A percentile compares a stretch with the other conserved stretches of the same genome.
Conservation (phyloP, 306 rosid genomes). For the Corylus heterophylla region DNA sequence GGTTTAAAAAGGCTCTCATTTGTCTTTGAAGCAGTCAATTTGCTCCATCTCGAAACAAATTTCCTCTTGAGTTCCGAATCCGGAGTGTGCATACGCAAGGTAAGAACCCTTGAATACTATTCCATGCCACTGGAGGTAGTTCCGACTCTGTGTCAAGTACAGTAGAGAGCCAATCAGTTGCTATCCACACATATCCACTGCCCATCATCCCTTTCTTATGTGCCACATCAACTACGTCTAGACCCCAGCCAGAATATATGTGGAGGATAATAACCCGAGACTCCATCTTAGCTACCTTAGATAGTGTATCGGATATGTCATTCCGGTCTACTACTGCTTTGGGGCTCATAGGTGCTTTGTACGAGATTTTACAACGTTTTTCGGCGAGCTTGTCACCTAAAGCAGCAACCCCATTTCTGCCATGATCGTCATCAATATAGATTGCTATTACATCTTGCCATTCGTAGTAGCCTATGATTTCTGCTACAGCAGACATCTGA, state of each 20-base stretch:
- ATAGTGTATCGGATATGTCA: conserved; percentile 60
- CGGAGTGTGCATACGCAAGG: conserved; percentile 64
- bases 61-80: conserved; percentile 61
- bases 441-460: conserved; percentile 91
- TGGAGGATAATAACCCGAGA: conserved; percentile 75
- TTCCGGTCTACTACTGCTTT: conserved; percentile 33
- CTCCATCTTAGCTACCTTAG: conserved; percentile 76
- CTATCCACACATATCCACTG: conserved; percentile 90
- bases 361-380: conserved; percentile 78
- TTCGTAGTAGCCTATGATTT: conserved; percentile 53
- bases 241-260: conserved; percentile 44
- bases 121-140: conserved; percentile 36
- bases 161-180: conserved; percentile 76
- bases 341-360: conserved; percentile 67
- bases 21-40: conserved; percentile 46
- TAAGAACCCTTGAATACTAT: conserved; percentile 70
- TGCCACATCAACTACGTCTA: conserved; percentile 59
- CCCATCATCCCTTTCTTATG: conserved; percentile 69
- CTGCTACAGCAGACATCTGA: conserved; percentile 86
- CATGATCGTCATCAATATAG: conserved; percentile 82
- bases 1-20: conserved; percentile 43
- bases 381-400: conserved; percentile 74
- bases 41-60: conserved; percentile 73
- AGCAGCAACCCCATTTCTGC: conserved; percentile 80
- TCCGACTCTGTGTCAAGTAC: conserved; percentile 52